phyloP scores from a whole-genome alignment of 768 basidiomycete species.

The Termitomyces sp. region DNA sequence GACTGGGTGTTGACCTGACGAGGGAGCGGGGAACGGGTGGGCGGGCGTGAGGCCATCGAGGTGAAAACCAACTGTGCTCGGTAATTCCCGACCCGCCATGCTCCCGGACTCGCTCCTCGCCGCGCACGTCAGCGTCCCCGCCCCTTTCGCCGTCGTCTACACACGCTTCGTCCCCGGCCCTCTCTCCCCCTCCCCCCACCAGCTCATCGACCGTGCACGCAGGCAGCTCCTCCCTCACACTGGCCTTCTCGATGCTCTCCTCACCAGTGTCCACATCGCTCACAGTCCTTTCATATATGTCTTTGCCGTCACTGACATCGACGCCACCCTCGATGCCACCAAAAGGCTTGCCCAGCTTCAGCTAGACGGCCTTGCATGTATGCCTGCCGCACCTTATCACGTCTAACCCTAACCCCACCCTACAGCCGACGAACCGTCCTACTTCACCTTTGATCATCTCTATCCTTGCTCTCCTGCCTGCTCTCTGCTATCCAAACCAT shows the following conservation, averaged over 20 bases:
- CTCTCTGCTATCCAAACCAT: conserved; percentile 31
- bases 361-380: conserved; percentile 48
- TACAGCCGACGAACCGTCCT: conserved; percentile 35
- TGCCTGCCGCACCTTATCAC: conserved; percentile 19
- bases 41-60: conserved; percentile 24
- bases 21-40: conserved; percentile 54
- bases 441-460: conserved; percentile 42
- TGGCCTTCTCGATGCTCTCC: conserved; percentile 40
- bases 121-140: neutral
- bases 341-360: conserved; percentile 29
- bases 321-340: conserved; percentile 23
- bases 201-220: conserved; percentile 52
- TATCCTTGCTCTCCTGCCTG: conserved; percentile 51
- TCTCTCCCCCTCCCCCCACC: conserved; percentile 16
- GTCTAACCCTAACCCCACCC: conserved; percentile 19
- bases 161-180: conserved; percentile 31
- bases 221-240: conserved; percentile 31
- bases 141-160: conserved; percentile 29
- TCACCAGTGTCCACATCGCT: conserved; percentile 45
- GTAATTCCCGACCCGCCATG: conserved; percentile 11
- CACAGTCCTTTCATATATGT: conserved; percentile 45
- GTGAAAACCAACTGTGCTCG: conserved; percentile 6
- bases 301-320: conserved; percentile 43
- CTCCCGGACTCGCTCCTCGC: conserved; percentile 3
- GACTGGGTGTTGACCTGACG: conserved; percentile 67